phyloP scores from a whole-genome alignment of 2,329 filamentous ascomycete species.

The Neoscytalidium dimidiatum region DNA sequence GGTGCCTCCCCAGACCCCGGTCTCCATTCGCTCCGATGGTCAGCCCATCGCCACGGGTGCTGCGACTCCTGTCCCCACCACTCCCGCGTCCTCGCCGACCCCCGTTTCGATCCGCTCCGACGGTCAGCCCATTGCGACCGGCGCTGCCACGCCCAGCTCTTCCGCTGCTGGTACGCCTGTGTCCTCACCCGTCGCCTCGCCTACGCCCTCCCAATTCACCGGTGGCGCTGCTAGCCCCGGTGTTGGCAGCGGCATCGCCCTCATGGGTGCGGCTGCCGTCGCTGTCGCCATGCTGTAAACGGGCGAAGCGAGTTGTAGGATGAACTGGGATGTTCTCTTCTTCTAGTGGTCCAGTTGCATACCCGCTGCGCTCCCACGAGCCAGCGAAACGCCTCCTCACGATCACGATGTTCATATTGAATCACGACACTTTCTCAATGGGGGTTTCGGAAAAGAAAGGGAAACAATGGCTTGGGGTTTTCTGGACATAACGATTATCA shows the following conservation, averaged over 20 bases:
- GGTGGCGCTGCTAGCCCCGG: background rate
- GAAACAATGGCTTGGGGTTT: background rate
- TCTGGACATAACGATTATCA: conserved; percentile 9
- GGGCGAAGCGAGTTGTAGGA: background rate
- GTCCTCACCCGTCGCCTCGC: conserved; percentile 23
- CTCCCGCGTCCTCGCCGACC: background rate
- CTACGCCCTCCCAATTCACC: conserved; percentile 22
- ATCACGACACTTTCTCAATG: background rate
- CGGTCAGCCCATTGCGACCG: conserved; percentile 23
- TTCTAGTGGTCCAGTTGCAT: background rate
- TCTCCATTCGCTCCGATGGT: background rate
- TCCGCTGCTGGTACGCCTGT: conserved; percentile 21
- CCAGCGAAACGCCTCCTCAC: background rate
- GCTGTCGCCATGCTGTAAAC: conserved; percentile 16
- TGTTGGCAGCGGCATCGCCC: conserved; percentile 12
- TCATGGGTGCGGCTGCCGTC: conserved; percentile 15
- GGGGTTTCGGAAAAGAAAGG: background rate
- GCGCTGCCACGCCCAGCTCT: background rate
- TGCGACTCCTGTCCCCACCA: conserved; percentile 11
- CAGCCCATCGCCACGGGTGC: background rate
- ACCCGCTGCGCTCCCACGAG: background rate
- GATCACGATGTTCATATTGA: conserved; percentile 4
- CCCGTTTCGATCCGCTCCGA: conserved; percentile 16
- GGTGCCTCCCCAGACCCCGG: background rate
- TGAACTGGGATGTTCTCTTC: background rate